These are phyloP conservation scores for Mayamaea pseudoterrestris DNA, from an alignment of 108 stramenopile species.

Conservation along the genomic window DNA sequence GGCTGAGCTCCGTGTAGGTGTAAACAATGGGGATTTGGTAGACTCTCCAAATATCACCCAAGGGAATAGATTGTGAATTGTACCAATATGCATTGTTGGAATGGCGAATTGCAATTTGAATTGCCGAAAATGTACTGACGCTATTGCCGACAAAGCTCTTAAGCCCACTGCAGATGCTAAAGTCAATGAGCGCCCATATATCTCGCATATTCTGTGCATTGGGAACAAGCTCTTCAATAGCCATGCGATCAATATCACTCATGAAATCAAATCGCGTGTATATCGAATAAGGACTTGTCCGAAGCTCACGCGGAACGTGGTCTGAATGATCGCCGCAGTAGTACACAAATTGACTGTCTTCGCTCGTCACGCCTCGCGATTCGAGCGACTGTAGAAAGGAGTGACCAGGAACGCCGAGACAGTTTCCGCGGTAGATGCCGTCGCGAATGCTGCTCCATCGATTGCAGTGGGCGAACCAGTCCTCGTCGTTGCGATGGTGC, in stretches of 20 bases:
- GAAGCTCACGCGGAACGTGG: background rate
- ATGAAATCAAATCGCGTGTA: background rate
- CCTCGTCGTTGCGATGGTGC: conserved; percentile 11
- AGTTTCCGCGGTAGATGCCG: conserved; percentile 11
- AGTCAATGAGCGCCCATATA: conserved; percentile 9
- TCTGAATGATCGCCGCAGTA: conserved; percentile 9
- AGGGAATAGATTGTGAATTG: conserved; percentile 11
- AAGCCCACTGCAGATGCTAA: background rate
- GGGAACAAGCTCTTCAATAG: background rate
- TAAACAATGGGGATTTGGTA: conserved; percentile 12
- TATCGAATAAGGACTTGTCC: background rate
- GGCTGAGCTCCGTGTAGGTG: conserved; percentile 7
- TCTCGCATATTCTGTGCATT: conserved; percentile 1
- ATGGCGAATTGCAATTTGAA: conserved; percentile 11
- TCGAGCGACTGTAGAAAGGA: background rate
- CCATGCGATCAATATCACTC: background rate
- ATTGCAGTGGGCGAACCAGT: conserved; percentile 8
- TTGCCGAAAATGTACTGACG: conserved; percentile 7
- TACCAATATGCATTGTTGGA: conserved; percentile 6
- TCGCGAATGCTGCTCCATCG: conserved; percentile 6
- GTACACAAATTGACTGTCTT: conserved; percentile 2
- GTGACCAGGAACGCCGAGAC: background rate
- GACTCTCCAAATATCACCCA: conserved; percentile 7
- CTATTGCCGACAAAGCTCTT: conserved; percentile 4
- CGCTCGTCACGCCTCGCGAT: conserved; percentile 1